Evolutionary conservation across 331 rosid genomes (phyloP), one percentile per base, ranked within the genome.

Genomic region (Quercus phellos): DNA sequence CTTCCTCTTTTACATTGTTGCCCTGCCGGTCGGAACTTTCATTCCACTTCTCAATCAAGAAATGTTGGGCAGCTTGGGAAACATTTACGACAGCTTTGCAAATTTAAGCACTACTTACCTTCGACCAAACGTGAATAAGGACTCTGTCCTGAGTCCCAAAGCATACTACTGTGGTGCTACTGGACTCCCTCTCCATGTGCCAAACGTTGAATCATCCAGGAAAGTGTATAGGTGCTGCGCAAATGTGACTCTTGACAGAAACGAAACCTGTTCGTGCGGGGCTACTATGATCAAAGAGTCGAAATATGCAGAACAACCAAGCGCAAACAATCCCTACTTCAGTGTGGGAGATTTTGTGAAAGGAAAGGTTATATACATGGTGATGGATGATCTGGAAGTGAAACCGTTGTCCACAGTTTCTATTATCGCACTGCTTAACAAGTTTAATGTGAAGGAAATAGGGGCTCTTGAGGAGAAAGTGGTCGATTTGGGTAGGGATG

Each of bases 361-460:
- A 38, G 73, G 50, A 2, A 0, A 32, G 13, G 76, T 70, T 3
- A 70, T 80, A 4, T 85, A 61, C 75, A 63, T 64, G 75, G 38
- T 70, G 6, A 78, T 78, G 78, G 88, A 81, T 56, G 67, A 85
- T 50, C 19, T 74, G 51, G 73, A 59, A 3, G 81, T 85, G 5
- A 78, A 12, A 55, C 81, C 78, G 1, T 27, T 78, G 55, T 81
- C 85, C 8, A 32, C 73, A 19, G 74, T 46, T 10, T 53, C 83
- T 3, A 5, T 38, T 0, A 13, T 72, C 4, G 1, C 88, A 5
- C 13, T 74, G 2, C 72, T 84, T 0, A 70, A 19, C 11, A 60
- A 64, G 61, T 46, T 53, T 22, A 46, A 64, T 34, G 19, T 81
- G 11, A 59, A 51, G 51, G 82, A 72, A 7, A 32, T n/a, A 43